Base-by-base conservation (phyloP, 1,139 yeast species). In the Waltiozyma sp. region DNA sequence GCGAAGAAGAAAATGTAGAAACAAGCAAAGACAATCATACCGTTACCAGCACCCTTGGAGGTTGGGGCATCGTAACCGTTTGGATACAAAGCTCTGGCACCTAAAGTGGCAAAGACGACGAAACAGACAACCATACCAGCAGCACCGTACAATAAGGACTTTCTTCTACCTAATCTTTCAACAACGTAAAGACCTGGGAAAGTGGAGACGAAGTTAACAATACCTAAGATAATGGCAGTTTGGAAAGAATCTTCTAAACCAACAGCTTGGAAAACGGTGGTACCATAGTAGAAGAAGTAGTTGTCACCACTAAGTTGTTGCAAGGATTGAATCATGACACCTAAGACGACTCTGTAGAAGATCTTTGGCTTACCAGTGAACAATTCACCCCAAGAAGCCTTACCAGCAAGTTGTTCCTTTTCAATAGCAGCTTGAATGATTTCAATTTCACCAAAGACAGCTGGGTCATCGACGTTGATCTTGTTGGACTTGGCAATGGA, bases 281-380 rank as follows among this genome's bases (percentile, higher is more conserved):
- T 80, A 61, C 86, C 85, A 54, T 80, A 81, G 67, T 80, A 81
- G 71, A 81, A 80, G 66, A 81, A 80, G 62, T 80, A 81, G 66
- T 80, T 81, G 57, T 77, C 73, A 70, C 89, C 89, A 47, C 85
- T 76, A 52, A 81, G 70, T 64, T 81, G 89, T 66, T 81, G 89
- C 54, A 80, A 63, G 18, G 79, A 69, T 68, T 78, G 82, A 51
- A 80, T 63, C 62, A 75, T 58, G 46, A 77, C 64, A 57, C 91
- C 91, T 57, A 77, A 67, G 19, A 76, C 35, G 15, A 80, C 70
- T 65, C 91, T 71, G 62, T 71, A 71, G 52, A 79, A 59, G 45
- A 58, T 55, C 18, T 50, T 51, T 18, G 60, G 86, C 60, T 74
- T 70, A 60, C 84, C 83, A 40, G 73, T 68, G 52, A 79, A 49